Percentiles rank a stretch among this genome's conserved stretches.
phyloP scores from a whole-genome alignment of 441 rosid genomes.

The Populus hybrid region DNA sequence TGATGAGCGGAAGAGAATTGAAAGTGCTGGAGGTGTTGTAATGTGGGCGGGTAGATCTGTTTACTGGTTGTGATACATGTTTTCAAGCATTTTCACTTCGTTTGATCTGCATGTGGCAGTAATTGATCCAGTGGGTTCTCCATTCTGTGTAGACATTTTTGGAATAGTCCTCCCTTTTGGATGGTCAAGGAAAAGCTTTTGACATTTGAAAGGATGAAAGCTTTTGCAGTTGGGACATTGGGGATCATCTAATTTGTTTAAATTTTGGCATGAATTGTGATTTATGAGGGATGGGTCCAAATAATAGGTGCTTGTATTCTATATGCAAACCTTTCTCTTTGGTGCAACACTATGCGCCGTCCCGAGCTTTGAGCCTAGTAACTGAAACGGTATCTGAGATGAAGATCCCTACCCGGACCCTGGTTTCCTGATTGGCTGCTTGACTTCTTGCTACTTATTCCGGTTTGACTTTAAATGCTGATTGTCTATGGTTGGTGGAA shows the following conservation, averaged over 20 bases:
- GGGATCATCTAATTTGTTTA: slow-evolving; percentile 4
- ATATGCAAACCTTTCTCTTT: not conserved
- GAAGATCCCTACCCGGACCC: not conserved
- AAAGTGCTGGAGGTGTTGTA: slow-evolving; percentile 90
- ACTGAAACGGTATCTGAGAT: not conserved
- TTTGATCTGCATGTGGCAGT: slow-evolving; percentile 2
- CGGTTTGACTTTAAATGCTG: not conserved
- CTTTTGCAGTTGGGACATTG: not conserved
- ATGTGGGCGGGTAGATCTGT: slow-evolving; percentile 90
- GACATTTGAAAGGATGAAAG: not conserved
- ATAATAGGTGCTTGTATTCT: not conserved
- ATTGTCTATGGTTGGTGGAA: not conserved
- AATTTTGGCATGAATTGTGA: slow-evolving; percentile 3
- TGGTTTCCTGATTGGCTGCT: not conserved
- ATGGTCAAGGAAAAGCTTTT: not conserved
- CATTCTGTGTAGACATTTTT: not conserved
- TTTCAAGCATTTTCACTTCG: slow-evolving; percentile 6
- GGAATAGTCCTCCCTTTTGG: slow-evolving; percentile 1
- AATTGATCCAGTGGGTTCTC: not conserved
- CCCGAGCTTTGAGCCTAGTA: not conserved
- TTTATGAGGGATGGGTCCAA: not conserved
- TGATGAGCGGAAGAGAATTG: slow-evolving; percentile 96
- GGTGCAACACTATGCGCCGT: not conserved
- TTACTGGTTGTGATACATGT: slow-evolving; percentile 1
- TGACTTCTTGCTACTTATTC: not conserved